Base-by-base conservation (phyloP, 305 asterid species). In the Fraxinus paxiana region DNA sequence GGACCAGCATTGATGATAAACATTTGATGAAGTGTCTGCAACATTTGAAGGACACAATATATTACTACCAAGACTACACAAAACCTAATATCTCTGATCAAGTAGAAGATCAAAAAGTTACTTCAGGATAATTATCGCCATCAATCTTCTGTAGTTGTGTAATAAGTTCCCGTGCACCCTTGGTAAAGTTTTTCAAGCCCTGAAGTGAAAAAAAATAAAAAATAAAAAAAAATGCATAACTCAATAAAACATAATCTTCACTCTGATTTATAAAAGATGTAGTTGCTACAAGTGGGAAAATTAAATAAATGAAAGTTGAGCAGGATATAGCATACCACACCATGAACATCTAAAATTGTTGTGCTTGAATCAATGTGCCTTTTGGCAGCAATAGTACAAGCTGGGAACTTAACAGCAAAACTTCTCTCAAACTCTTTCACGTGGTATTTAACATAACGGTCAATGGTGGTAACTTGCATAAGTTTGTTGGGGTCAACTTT, bases 11-110 rank as follows among this genome's bases (percentile, higher is more conserved):
- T 96, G 86, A 96, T 92, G 84, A 96, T 96, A 84, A 92, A 96
- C 99, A 96, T 96, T 87, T 93, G 98, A 87, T 96, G 91, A 85
- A 96, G 97, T 18, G 99, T 94, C 99, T 96, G 93, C 90, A 87
- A 30, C 41, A 82, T 85, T 30, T 77, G 77, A 87, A 83, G 51
- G 74, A 79, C 38, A 65, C 4, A 82, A 76, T 15, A 79, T 65
- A 76, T 80, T 37, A 79, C 59, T 26, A 46, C 38, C 79, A 75
- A 74, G 82, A 81, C 65, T 74, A 86, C 38, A 84, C 20, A 71
- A 56, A 80, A 43, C 33, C 77, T 77, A 63, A 79, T 51, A 15
- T 10, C 75, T 30, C 75, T 70, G 43, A 70, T 31, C 22, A 70
- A 70, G 22, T 70, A n/a, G 33, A 56, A 46, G 76, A 65, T 20